Base-by-base conservation (phyloP, 257 asterid species). In the Fraxinus quadrangulata region DNA sequence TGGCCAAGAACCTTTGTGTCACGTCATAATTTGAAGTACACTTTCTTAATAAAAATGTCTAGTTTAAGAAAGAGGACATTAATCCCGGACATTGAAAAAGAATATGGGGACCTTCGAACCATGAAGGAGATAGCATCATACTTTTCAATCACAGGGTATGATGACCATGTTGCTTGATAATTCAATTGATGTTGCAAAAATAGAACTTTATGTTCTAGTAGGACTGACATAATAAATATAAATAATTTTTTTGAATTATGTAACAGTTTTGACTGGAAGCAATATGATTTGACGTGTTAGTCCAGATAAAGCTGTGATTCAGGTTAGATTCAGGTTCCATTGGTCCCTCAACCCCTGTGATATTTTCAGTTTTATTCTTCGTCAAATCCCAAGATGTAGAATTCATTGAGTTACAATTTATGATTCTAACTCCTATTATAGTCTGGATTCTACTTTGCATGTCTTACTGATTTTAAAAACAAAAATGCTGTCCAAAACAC, bases 111-210 rank as follows among this genome's bases (percentile, higher is more conserved):
- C 68, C 19, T 47, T 31, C 49, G 49, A 54, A 39, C 56, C 70
- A 75, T 12, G 37, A 72, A 80, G 68, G 67, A 74, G 28, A 34
- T 51, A 74, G 65, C 14, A 77, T 70, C 78, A 80, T 42, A 83
- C 36, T 23, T 71, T 78, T 70, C 79, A 78, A 39, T 61, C 51
- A 66, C 14, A 56, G 36, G 24, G 63, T 30, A 37, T n/a, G 13
- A 34, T 54, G 21, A 66, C 14, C 40, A 76, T 24, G 39, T 45
- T 28, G 47, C 42, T 36, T 23, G 63, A 81, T 42, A 56, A 56
- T 47, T 65, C 33, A 79, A 39, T n/a, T 28, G 16, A 67, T 13
- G 75, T 75, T 36, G 74, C 49, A 77, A 74, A 42, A 72, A 59
- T 30, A 36, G 56, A 56, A 56, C 26, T 68, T 39, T 66, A 61